A percentile compares a stretch with the other conserved stretches of the same genome.
phyloP scores from a whole-genome alignment of 305 asterid genomes.

The Fraxinus greggii region DNA sequence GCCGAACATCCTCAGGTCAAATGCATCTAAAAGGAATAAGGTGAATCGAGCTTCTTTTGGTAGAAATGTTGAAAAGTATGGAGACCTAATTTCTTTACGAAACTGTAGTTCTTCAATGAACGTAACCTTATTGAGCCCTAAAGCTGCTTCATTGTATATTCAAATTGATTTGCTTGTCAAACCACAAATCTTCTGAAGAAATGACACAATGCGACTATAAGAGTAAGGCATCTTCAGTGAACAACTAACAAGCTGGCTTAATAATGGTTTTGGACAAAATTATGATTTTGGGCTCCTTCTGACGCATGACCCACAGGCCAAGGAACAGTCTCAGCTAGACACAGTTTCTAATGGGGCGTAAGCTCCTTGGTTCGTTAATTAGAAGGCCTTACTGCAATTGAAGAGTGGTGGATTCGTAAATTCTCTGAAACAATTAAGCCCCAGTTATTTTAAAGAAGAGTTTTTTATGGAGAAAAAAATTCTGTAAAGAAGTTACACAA shows the following conservation, averaged over 20 bases:
- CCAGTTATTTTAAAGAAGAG: neutral
- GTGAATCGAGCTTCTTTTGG: constrained; percentile 11
- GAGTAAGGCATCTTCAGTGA: neutral
- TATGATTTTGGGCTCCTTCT: neutral
- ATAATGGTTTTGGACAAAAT: constrained; percentile 8
- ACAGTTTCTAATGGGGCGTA: neutral
- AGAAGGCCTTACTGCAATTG: neutral
- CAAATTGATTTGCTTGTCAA: neutral
- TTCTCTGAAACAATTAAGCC: neutral
- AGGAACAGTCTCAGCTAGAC: neutral
- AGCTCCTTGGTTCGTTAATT: neutral
- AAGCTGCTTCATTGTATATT: neutral
- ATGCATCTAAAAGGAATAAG: constrained; percentile 18
- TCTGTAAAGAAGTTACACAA: neutral
- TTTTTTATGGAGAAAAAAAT: neutral
- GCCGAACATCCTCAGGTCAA: neutral
- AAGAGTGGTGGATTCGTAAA: neutral
- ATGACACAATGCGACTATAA: neutral
- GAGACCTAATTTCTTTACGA: neutral
- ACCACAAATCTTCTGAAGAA: neutral
- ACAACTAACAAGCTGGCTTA: neutral
- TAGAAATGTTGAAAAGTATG: neutral
- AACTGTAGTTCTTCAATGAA: neutral
- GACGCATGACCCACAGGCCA: neutral
- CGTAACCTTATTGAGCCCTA: neutral